Percentiles rank a stretch among this genome's conserved stretches.
Evolutionary conservation across 345 rosid species (phyloP).

Genomic region (Camelina hispida): DNA sequence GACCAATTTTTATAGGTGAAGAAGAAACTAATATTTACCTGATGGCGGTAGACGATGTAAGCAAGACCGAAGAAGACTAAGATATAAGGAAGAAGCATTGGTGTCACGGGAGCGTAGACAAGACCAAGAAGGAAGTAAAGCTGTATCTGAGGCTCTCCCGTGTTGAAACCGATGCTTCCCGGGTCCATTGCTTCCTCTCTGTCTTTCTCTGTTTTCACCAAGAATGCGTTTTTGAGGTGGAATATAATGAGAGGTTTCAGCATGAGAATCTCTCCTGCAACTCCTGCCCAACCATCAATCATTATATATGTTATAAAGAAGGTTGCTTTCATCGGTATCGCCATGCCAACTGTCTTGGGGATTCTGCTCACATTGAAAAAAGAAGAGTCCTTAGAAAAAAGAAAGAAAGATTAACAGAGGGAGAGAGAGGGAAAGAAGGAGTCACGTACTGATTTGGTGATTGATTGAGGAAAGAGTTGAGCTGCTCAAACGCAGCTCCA

Average conservation of each 20-base stretch:
- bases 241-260: conserved; percentile 77
- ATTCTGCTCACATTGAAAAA: conserved; percentile 51
- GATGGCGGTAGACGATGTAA: conserved; percentile 84
- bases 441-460: conserved; percentile 69
- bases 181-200: conserved; percentile 94
- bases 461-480: conserved; percentile 63
- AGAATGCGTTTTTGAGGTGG: conserved; percentile 84
- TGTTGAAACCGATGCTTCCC: conserved; percentile 86
- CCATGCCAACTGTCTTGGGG: conserved; percentile 83
- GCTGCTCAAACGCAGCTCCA: conserved; percentile 87
- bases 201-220: conserved; percentile 96
- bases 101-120: conserved; percentile 85
- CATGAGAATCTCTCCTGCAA: conserved; percentile 89
- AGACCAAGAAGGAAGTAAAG: conserved; percentile 91
- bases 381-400: conserved; percentile 4
- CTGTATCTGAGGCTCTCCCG: conserved; percentile 92
- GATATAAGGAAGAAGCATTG: conserved; percentile 84
- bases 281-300: conserved; percentile 99
- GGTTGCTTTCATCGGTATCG: conserved; percentile 91
- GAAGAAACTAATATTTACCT: conserved; percentile 54
- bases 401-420: background rate
- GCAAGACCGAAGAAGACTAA: conserved; percentile 81
- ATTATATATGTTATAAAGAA: conserved; percentile 94
- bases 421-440: background rate
- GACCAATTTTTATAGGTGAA: background rate